Evolutionary conservation across 371 early-diverging fungal genomes (phyloP).

Genomic region (Syncephalastrum monosporum): DNA sequence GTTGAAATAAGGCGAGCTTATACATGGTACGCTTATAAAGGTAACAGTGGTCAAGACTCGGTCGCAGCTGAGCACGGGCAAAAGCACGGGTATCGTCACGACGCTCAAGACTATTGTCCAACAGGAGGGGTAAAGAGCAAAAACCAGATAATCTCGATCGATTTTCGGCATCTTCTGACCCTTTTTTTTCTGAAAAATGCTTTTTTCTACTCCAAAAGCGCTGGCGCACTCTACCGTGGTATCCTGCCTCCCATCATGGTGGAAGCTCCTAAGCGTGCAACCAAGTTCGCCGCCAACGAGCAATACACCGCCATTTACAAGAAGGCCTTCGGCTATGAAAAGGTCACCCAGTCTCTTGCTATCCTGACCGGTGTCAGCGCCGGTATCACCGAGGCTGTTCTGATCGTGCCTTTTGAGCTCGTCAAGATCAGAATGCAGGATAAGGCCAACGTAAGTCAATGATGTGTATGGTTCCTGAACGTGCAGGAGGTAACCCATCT

Average conservation of each 20-base stretch:
- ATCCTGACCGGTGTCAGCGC: slow-evolving; percentile 92
- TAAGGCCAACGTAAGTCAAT: slow-evolving; percentile 62
- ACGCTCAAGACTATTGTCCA: slow-evolving; percentile 74
- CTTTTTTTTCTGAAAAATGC: neutral
- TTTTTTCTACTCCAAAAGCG: slow-evolving; percentile 28
- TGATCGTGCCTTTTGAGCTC: slow-evolving; percentile 92
- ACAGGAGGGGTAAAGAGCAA: slow-evolving; percentile 77
- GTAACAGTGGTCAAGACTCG: slow-evolving; percentile 90
- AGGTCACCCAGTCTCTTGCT: slow-evolving; percentile 75
- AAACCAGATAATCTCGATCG: neutral
- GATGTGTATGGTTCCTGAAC: neutral
- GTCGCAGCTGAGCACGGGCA: slow-evolving; percentile 88
- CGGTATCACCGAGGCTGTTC: slow-evolving; percentile 89
- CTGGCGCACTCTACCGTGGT: slow-evolving; percentile 87
- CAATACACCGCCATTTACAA: slow-evolving; percentile 76
- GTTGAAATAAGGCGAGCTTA: neutral
- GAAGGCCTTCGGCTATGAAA: slow-evolving; percentile 66
- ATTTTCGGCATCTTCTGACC: neutral
- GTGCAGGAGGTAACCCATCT: neutral
- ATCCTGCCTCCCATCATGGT: slow-evolving; percentile 96
- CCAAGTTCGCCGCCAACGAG: slow-evolving; percentile 95
- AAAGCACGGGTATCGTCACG: slow-evolving; percentile 34
- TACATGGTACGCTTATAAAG: slow-evolving; percentile 4
- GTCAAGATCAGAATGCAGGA: slow-evolving; percentile 95
- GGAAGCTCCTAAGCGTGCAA: slow-evolving; percentile 97